Percentiles rank a stretch among this genome's conserved stretches.
These are phyloP conservation scores for Debaryomyces nepalensis DNA, from an alignment of 1,139 yeast species.

Conservation along the genomic window DNA sequence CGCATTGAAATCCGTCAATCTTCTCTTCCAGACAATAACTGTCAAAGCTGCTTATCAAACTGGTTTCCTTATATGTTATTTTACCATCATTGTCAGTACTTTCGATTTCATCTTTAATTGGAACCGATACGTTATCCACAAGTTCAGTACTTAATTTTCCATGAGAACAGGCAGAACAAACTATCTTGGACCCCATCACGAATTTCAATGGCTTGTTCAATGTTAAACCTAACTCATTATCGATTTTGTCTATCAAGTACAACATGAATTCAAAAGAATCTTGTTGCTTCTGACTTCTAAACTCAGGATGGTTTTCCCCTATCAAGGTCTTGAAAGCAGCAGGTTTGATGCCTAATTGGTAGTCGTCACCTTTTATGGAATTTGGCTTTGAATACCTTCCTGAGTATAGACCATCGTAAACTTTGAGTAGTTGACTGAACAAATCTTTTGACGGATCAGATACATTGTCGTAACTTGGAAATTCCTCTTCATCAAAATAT, in stretches of 20 bases:
- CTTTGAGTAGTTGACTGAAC: slow-evolving; percentile 70
- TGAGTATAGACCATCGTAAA: slow-evolving; percentile 78
- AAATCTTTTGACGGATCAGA: slow-evolving; percentile 67
- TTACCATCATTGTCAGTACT: slow-evolving; percentile 48
- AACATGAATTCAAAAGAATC: slow-evolving; percentile 91
- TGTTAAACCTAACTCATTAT: slow-evolving; percentile 50
- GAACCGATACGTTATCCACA: slow-evolving; percentile 72
- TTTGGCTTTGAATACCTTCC: slow-evolving; percentile 71
- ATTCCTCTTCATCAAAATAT: slow-evolving; percentile 32
- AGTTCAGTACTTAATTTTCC: slow-evolving; percentile 62
- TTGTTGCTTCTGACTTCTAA: slow-evolving; percentile 86
- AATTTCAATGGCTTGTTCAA: slow-evolving; percentile 64
- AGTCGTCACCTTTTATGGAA: slow-evolving; percentile 51
- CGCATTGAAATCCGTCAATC: slow-evolving; percentile 71
- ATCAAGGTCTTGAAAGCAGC: slow-evolving; percentile 72
- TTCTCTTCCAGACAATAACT: slow-evolving; percentile 54
- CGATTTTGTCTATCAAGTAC: slow-evolving; percentile 67
- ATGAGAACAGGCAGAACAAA: slow-evolving; percentile 63
- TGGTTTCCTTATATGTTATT: slow-evolving; percentile 53
- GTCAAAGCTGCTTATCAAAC: slow-evolving; percentile 56
- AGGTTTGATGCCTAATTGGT: slow-evolving; percentile 81
- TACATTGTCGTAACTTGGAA: slow-evolving; percentile 29
- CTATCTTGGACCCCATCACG: slow-evolving; percentile 63
- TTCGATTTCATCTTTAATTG: slow-evolving; percentile 50
- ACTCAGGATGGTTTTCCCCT: slow-evolving; percentile 81